These are phyloP conservation scores for Ramaria rubella DNA, from an alignment of 768 basidiomycete species.

Conservation along the genomic window DNA sequence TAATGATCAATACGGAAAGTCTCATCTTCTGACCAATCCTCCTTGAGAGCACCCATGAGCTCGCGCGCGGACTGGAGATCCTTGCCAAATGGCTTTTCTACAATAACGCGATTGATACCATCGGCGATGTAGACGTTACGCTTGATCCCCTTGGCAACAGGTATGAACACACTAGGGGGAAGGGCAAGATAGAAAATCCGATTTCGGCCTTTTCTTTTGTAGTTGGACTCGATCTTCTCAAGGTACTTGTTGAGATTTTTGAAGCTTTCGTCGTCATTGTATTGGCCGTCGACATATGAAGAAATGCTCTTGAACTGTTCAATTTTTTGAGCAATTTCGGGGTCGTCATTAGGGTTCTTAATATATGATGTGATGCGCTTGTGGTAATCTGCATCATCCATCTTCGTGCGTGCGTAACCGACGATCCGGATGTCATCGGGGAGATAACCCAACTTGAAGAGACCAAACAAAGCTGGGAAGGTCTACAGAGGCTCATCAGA, in stretches of 20 bases:
- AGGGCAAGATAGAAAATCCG: slow-evolving; percentile 97
- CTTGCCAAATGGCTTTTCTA: slow-evolving; percentile 98
- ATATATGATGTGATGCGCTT: slow-evolving; percentile 81
- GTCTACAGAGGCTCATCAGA: slow-evolving; percentile 48
- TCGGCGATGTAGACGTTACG: slow-evolving; percentile 67
- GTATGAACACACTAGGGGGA: slow-evolving; percentile 92
- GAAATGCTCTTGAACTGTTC: slow-evolving; percentile 78
- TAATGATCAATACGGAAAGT: slow-evolving; percentile 99
- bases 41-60: slow-evolving; percentile 72
- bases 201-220: slow-evolving; percentile 54
- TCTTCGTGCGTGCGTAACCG: slow-evolving; percentile 95
- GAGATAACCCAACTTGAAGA: slow-evolving; percentile 74
- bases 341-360: slow-evolving; percentile 65
- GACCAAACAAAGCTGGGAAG: slow-evolving; percentile 88
- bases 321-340: slow-evolving; percentile 51
- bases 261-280: slow-evolving; percentile 81
- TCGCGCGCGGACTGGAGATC: slow-evolving; percentile 79
- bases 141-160: slow-evolving; percentile 78
- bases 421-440: slow-evolving; percentile 84
- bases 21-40: slow-evolving; percentile 92
- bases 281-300: slow-evolving; percentile 80
- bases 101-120: slow-evolving; percentile 86
- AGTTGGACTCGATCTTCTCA: slow-evolving; percentile 67
- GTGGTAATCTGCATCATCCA: slow-evolving; percentile 79
- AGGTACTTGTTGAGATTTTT: slow-evolving; percentile 69